These are phyloP conservation scores for Dioszegia hungarica DNA, from an alignment of 768 basidiomycete genomes.

Conservation along the genomic window DNA sequence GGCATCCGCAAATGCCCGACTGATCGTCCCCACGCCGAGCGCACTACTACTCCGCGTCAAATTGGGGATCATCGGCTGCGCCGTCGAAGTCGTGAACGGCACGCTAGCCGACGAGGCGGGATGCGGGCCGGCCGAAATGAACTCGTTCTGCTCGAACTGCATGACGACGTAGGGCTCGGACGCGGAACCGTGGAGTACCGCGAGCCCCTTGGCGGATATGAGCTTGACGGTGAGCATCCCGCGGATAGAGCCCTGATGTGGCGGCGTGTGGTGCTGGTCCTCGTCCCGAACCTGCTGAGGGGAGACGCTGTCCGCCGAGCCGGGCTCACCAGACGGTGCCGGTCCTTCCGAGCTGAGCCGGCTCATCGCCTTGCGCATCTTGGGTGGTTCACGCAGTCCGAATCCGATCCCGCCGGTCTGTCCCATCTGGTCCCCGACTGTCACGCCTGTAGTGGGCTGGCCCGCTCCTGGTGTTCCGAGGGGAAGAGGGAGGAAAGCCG, in stretches of 20 bases:
- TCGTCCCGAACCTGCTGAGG: background rate
- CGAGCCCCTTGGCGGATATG: slow-evolving; percentile 80
- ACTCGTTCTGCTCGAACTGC: slow-evolving; percentile 98
- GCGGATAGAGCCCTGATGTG: slow-evolving; percentile 32
- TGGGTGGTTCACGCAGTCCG: slow-evolving; percentile 47
- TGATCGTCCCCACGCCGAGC: slow-evolving; percentile 46
- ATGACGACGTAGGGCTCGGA: slow-evolving; percentile 75
- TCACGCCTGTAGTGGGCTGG: slow-evolving; percentile 44
- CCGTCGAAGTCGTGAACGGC: slow-evolving; percentile 39
- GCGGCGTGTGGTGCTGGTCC: slow-evolving; percentile 6
- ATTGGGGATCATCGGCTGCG: slow-evolving; percentile 39
- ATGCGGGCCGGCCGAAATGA: slow-evolving; percentile 63
- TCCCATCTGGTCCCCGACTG: slow-evolving; percentile 41
- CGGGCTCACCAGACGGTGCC: background rate
- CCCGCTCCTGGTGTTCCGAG: slow-evolving; percentile 44
- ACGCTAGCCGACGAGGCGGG: slow-evolving; percentile 34
- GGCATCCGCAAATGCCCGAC: slow-evolving; percentile 47
- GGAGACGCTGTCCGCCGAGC: background rate
- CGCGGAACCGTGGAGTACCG: slow-evolving; percentile 57
- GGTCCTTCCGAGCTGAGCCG: slow-evolving; percentile 22
- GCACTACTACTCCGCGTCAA: slow-evolving; percentile 32
- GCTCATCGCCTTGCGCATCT: slow-evolving; percentile 46
- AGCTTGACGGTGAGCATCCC: slow-evolving; percentile 91
- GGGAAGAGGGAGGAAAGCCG: slow-evolving; percentile 32
- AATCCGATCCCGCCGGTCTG: slow-evolving; percentile 37